Evolutionary conservation across 352 stramenopile species (phyloP).

Genomic region (Phytophthora tentaculata): DNA sequence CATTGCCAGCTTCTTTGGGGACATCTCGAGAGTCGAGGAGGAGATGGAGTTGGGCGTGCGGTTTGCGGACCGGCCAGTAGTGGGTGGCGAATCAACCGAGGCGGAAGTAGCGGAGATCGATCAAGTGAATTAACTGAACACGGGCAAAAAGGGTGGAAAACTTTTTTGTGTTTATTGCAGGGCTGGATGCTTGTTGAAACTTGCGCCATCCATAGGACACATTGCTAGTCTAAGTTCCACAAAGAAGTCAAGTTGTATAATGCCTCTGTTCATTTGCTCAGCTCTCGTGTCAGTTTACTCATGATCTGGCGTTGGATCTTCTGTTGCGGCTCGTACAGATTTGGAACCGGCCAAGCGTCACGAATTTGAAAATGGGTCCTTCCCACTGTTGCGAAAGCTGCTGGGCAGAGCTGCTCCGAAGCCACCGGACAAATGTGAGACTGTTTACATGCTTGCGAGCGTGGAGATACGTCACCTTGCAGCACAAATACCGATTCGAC

Average conservation of each 20-base stretch:
- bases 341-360: slow-evolving; percentile 12
- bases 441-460: slow-evolving; percentile 54
- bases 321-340: background rate
- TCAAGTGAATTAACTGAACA: slow-evolving; percentile 29
- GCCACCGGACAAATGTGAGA: slow-evolving; percentile 10
- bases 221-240: background rate
- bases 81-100: background rate
- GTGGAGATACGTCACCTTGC: slow-evolving; percentile 48
- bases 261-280: background rate
- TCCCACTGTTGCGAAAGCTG: slow-evolving; percentile 13
- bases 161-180: slow-evolving; percentile 1
- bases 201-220: background rate
- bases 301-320: background rate
- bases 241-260: background rate
- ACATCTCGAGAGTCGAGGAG: slow-evolving; percentile 21
- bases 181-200: background rate
- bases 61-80: slow-evolving; percentile 23
- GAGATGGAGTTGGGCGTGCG: slow-evolving; percentile 34
- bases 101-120: slow-evolving; percentile 35
- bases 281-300: too few species aligned
- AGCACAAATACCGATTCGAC: slow-evolving; percentile 49
- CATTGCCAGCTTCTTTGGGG: slow-evolving; percentile 39
- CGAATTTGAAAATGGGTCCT: slow-evolving; percentile 9
- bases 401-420: slow-evolving; percentile 52
- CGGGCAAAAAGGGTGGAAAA: background rate